Evolutionary conservation across 306 rosid genomes (phyloP).

Genomic region (Arachis hypogaea): DNA sequence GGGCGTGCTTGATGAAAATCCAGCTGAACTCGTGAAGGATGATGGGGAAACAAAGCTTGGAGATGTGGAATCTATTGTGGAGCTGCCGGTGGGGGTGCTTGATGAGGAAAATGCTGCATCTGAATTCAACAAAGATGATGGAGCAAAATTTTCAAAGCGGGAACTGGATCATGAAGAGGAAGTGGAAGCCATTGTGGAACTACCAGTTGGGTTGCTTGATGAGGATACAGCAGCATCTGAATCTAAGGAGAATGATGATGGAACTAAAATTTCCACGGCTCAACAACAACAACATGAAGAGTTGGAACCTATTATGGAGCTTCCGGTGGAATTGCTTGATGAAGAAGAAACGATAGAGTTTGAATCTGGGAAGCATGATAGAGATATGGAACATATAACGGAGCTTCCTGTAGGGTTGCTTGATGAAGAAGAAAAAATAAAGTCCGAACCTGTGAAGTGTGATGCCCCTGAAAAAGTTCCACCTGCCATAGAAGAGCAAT

Average conservation of each 20-base stretch:
- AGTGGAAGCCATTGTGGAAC: not conserved
- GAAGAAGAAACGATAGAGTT: constrained; percentile 33
- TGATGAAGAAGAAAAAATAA: constrained; percentile 37
- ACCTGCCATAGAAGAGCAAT: not conserved
- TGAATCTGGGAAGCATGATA: not conserved
- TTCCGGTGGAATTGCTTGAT: constrained; percentile 34
- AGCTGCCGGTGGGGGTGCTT: constrained; percentile 20
- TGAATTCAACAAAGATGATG: not conserved
- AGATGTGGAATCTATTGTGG: constrained; percentile 8
- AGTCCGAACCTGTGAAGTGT: not conserved
- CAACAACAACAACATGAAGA: not conserved
- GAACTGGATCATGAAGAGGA: not conserved
- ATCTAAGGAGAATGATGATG: not conserved
- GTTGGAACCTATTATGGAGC: constrained; percentile 8
- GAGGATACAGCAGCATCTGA: not conserved
- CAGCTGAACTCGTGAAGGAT: constrained; percentile 2
- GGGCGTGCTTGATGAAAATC: constrained; percentile 30
- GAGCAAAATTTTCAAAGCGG: not conserved
- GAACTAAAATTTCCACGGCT: too few species aligned
- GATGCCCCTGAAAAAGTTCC: constrained; percentile 11
- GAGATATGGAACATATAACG: not conserved
- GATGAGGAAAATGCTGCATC: constrained; percentile 9
- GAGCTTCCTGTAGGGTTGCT: constrained; percentile 33
- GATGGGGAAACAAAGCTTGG: constrained; percentile 5
- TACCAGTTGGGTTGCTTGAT: constrained; percentile 31